Evolutionary conservation across 208 protist genomes (phyloP), one percentile per base, ranked within the genome.

Genomic region (Crithidia thermophila): DNA sequence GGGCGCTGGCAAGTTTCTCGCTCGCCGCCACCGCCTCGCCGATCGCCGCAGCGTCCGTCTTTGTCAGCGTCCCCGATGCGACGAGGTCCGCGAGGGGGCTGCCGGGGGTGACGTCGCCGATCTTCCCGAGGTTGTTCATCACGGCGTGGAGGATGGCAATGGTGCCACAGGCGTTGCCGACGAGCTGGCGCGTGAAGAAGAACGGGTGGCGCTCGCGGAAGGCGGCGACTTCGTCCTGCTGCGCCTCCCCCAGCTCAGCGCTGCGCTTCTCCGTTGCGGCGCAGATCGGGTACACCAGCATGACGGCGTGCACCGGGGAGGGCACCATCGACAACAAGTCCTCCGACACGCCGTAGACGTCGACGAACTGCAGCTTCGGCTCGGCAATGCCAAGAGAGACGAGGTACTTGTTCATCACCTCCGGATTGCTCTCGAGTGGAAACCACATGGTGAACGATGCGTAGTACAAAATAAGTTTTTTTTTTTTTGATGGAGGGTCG

Each of bases 101-200:
- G 50, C 30, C 77, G 4, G 68, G 31, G 3, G 60, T 14, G 7
- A 94, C n/a, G 11, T 67, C 50, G 3, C 86, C 85, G 16, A 97
- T 33, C 9, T 45, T n/a, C 16, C 79, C 57, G 14, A 63, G n/a
- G 65, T 98, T 98, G 74, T 98, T 99, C 28, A 90, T 53, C 10
- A 99, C 49, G 3, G 93, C 82, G 74, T 99, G 97, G 9, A 98
- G 33, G 10, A 98, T 64, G 21, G 81, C 98, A 36, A 99, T 91
- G 4, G 97, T 99, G 46, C 97, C 98, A 72, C 98, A 99, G 14
- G 94, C 93, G 74, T 99, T 99, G 37, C 45, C 66, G 49, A 98
- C 78, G 37, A 77, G 85, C 82, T 98, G 98, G 49, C 89, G 95
- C n/a, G 81, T 87, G 65, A 92, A 98, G 67, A 95, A 98, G 18